These are phyloP conservation scores for Paxillus rubicundulus DNA, from an alignment of 768 basidiomycete species.

Conservation along the genomic window DNA sequence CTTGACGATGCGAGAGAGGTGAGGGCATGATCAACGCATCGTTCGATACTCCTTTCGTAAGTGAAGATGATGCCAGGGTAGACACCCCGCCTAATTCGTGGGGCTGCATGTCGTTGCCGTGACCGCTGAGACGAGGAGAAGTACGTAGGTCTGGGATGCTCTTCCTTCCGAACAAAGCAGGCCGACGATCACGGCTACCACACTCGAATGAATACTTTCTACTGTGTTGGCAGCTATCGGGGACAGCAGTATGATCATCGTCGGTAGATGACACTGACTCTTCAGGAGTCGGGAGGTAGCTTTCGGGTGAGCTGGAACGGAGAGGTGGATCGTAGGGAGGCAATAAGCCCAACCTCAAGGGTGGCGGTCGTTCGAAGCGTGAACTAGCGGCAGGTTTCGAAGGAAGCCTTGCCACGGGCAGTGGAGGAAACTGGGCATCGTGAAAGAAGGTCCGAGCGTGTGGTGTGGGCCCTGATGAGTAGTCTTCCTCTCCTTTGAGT, in stretches of 20 bases:
- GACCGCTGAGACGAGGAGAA: slow-evolving; percentile 38
- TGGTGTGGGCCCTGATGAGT: slow-evolving; percentile 39
- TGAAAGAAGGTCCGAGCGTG: slow-evolving; percentile 62
- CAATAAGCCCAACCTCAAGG: slow-evolving; percentile 47
- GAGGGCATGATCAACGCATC: slow-evolving; percentile 39
- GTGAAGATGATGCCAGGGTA: slow-evolving; percentile 10
- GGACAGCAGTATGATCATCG: slow-evolving; percentile 36
- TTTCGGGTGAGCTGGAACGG: slow-evolving; percentile 51
- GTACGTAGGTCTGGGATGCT: slow-evolving; percentile 82
- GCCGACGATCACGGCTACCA: slow-evolving; percentile 35
- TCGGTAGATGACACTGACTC: slow-evolving; percentile 53
- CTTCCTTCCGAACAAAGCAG: slow-evolving; percentile 60
- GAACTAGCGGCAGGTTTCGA: slow-evolving; percentile 25
- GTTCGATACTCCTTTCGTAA: slow-evolving; percentile 12
- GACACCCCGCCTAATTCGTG: slow-evolving; percentile 21
- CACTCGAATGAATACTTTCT: slow-evolving; percentile 52
- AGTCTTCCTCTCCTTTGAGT: slow-evolving; percentile 37
- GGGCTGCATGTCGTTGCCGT: slow-evolving; percentile 20
- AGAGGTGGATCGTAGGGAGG: slow-evolving; percentile 42
- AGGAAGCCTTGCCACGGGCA: slow-evolving; percentile 19
- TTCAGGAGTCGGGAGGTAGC: slow-evolving; percentile 55
- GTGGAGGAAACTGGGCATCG: slow-evolving; percentile 56
- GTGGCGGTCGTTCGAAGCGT: slow-evolving; percentile 43
- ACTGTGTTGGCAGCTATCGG: slow-evolving; percentile 35
- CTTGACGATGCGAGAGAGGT: slow-evolving; percentile 43